Percentiles rank a stretch among this genome's conserved stretches.
These are phyloP conservation scores for Fusarium sp. DNA, from an alignment of 2,329 filamentous ascomycete species.

Conservation along the genomic window DNA sequence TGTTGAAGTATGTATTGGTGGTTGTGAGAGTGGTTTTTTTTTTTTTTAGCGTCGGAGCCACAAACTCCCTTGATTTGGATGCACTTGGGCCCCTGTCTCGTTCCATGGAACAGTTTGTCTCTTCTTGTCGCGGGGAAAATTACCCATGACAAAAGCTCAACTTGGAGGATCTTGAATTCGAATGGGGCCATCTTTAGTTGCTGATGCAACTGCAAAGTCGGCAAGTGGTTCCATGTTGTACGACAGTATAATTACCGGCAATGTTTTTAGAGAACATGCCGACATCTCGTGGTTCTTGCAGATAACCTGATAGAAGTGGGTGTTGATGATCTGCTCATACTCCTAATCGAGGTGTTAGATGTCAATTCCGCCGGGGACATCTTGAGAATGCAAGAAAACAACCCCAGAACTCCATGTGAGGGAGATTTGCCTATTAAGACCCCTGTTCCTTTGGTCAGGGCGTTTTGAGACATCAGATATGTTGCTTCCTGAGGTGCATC, in stretches of 20 bases:
- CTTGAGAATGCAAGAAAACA: constrained; percentile 11
- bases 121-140: constrained; percentile 23
- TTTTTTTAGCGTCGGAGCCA: constrained; percentile 36
- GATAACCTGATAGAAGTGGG: constrained; percentile 2
- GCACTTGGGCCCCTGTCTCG: constrained; percentile 29
- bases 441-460: constrained; percentile 20
- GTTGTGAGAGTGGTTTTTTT: constrained; percentile 32
- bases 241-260: neutral
- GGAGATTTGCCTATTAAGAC: constrained; percentile 6
- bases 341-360: neutral
- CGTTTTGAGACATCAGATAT: constrained; percentile 35
- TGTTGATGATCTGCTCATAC: constrained; percentile 2
- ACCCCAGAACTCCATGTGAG: constrained; percentile 5
- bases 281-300: neutral
- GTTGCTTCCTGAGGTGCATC: constrained; percentile 17
- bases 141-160: constrained; percentile 20
- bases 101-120: constrained; percentile 17
- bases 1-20: constrained; percentile 24
- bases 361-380: neutral
- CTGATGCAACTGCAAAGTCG: constrained; percentile 4
- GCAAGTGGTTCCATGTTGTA: constrained; percentile 1
- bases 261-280: neutral
- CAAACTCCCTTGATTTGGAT: constrained; percentile 28
- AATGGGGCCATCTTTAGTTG: constrained; percentile 19
- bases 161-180: neutral